Evolutionary conservation across 306 rosid species (phyloP), one percentile per base, ranked within the genome.

Genomic region (Quercus engelmannii): DNA sequence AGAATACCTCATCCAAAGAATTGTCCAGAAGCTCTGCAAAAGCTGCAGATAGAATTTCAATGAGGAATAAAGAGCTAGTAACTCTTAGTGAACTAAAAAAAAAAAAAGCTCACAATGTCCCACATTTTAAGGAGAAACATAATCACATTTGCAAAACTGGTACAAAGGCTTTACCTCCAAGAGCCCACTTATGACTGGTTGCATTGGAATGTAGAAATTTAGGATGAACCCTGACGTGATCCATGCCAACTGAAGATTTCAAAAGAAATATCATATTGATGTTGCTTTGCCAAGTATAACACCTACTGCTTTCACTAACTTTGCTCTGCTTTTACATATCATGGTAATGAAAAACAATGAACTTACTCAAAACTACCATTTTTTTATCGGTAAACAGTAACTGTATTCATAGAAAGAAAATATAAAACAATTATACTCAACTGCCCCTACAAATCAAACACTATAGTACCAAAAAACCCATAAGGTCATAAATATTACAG

Each of bases 121-220:
- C 59, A 69, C 68, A 83, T 79, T 75, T 54, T 77, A 78, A 21
- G 23, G 56, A 69, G 51, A 51, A 20, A 20, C 35, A 82, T 23
- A 76, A 82, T 61, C 49, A 76, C 38, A 74, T 3, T 52, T 69
- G 81, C 55, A 75, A 82, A 63, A 43, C 17, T 58, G 49, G 17
- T 31, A 4, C 28, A 19, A 71, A 17, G 54, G 55, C 55, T 71
- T 65, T 88, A 93, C 99, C 99, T 93, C 99, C 99, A 69, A 95
- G 99, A 28, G 96, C 97, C 99, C 99, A 95, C 83, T 95, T 95
- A 77, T 95, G 98, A 84, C 99, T 95, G 49, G 99, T 95, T 28
- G 99, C 99, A 88, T 95, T 95, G 49, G 99, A 90, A 78, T 95
- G 99, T 38, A 95, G 95, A 91, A 95, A 95, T 90, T 89, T 95